Percentiles rank a stretch among this genome's conserved stretches.
phyloP scores from a whole-genome alignment of 768 basidiomycete species.

The Phylloporus sp. region DNA sequence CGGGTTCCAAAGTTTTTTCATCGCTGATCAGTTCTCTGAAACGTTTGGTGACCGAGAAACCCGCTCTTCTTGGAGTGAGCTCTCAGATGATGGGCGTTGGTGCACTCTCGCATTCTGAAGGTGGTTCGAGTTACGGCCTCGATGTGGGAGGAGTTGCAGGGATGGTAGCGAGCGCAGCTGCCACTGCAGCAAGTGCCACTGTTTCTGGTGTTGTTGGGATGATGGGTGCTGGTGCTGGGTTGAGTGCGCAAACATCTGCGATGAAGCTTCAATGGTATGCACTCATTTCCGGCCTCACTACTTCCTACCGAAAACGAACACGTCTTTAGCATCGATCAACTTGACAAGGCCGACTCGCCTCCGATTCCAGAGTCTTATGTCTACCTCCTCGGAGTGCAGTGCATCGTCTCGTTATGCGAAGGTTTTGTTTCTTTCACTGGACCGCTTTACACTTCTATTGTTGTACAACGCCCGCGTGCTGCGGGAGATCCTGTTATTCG shows the following conservation, averaged over 20 bases:
- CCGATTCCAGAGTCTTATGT: slow-evolving; percentile 91
- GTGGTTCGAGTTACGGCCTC: slow-evolving; percentile 43
- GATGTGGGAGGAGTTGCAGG: slow-evolving; percentile 72
- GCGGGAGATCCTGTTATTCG: slow-evolving; percentile 64
- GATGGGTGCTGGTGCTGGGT: slow-evolving; percentile 65
- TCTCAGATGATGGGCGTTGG: slow-evolving; percentile 83
- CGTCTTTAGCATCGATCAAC: slow-evolving; percentile 81
- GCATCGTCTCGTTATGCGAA: slow-evolving; percentile 80
- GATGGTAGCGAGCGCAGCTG: slow-evolving; percentile 79
- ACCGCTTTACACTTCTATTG: slow-evolving; percentile 69
- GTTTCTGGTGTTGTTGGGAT: slow-evolving; percentile 84
- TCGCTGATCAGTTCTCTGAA: slow-evolving; percentile 81
- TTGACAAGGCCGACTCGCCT: slow-evolving; percentile 96
- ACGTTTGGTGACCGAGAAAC: slow-evolving; percentile 85
- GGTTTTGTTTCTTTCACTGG: slow-evolving; percentile 74
- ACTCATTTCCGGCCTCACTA: neutral
- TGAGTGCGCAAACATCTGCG: slow-evolving; percentile 68
- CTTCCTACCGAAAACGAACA: neutral
- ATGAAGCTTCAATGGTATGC: slow-evolving; percentile 92
- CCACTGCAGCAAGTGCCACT: slow-evolving; percentile 77
- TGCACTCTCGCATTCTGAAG: slow-evolving; percentile 37
- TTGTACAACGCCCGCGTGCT: slow-evolving; percentile 59
- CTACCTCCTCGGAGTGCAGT: slow-evolving; percentile 88
- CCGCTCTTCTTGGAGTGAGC: slow-evolving; percentile 73
- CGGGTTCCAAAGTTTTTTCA: slow-evolving; percentile 68